Evolutionary conservation across 768 basidiomycete genomes (phyloP).

Genomic region (Lyophyllum decastes): DNA sequence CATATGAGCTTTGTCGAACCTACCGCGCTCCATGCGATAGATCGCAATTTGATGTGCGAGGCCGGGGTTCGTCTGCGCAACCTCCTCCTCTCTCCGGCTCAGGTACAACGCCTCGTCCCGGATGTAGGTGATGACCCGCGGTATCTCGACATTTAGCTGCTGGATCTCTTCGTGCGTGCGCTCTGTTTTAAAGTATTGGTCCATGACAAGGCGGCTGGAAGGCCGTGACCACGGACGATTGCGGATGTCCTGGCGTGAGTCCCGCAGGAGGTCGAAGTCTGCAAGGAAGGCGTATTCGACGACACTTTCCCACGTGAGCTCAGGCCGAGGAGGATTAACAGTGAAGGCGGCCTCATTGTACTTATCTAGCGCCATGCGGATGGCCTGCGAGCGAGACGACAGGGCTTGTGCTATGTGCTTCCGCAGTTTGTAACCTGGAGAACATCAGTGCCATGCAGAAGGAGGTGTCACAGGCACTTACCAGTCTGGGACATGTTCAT

Average conservation of each 20-base stretch:
- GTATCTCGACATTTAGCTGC: slow-evolving; percentile 5
- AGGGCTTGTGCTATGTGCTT: slow-evolving; percentile 11
- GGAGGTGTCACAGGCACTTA: too few relatives aligned
- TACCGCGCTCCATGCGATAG: too few relatives aligned
- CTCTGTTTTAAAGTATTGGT: slow-evolving; percentile 10
- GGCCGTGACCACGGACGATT: slow-evolving; percentile 15
- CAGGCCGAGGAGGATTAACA: slow-evolving; percentile 16
- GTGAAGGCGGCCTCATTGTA: slow-evolving; percentile 21
- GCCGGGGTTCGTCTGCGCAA: too few relatives aligned
- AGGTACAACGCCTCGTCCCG: too few relatives aligned
- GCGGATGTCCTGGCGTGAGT: slow-evolving; percentile 13
- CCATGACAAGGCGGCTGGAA: slow-evolving; percentile 15
- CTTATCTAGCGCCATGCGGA: slow-evolving; percentile 15
- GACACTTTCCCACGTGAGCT: slow-evolving; percentile 19
- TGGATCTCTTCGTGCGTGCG: slow-evolving; percentile 5
- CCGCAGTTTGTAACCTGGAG: slow-evolving; percentile 11
- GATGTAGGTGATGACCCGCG: slow-evolving; percentile 1
- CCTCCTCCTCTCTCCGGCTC: too few relatives aligned
- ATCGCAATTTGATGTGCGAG: too few relatives aligned
- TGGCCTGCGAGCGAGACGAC: slow-evolving; percentile 16
- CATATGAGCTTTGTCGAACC: too few relatives aligned
- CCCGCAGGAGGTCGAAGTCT: slow-evolving; percentile 19
- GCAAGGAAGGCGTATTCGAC: slow-evolving; percentile 20
- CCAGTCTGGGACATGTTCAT: slow-evolving; percentile 28
- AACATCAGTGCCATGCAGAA: too few relatives aligned